Percentiles rank a stretch among this genome's conserved stretches.
Conservation (phyloP, 495 filamentous ascomycete species). For the Pseudevernia furfuracea region DNA sequence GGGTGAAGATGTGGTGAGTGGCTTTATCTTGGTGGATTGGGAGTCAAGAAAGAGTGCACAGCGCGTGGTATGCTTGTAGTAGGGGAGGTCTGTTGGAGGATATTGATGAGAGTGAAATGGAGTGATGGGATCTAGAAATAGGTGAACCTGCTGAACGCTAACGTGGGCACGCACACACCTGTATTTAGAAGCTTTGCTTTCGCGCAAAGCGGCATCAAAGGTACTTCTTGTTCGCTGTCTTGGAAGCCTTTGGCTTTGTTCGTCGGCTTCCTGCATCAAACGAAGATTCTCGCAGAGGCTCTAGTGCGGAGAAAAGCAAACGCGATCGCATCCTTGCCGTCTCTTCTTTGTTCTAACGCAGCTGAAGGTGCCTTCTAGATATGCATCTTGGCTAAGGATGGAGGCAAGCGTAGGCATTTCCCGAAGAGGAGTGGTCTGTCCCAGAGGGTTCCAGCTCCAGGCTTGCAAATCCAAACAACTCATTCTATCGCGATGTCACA, state of each 20-base stretch:
- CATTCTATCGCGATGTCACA: too few relatives aligned
- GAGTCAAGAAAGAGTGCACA: background rate
- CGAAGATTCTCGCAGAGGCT: background rate
- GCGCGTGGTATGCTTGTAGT: background rate
- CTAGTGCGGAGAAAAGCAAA: background rate
- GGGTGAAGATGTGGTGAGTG: background rate
- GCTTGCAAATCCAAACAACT: background rate
- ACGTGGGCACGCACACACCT: background rate
- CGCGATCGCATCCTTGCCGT: background rate
- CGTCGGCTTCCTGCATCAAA: conserved; percentile 2
- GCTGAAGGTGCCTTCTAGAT: background rate
- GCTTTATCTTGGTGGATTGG: background rate
- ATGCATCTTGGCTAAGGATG: background rate
- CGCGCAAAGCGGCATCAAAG: conserved; percentile 7
- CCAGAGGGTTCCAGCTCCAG: background rate
- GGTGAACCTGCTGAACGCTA: conserved; percentile 1
- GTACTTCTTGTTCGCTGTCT: background rate
- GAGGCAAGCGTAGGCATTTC: background rate
- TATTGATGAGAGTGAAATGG: conserved; percentile 7
- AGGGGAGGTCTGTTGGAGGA: background rate
- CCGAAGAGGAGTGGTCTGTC: background rate
- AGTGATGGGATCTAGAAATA: conserved; percentile 9
- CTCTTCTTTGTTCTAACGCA: background rate
- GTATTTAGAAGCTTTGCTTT: background rate
- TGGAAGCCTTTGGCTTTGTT: conserved; percentile 1